Evolutionary conservation across 192 early-diverging fungal genomes (phyloP).

Genomic region (Podochytrium sp.): DNA sequence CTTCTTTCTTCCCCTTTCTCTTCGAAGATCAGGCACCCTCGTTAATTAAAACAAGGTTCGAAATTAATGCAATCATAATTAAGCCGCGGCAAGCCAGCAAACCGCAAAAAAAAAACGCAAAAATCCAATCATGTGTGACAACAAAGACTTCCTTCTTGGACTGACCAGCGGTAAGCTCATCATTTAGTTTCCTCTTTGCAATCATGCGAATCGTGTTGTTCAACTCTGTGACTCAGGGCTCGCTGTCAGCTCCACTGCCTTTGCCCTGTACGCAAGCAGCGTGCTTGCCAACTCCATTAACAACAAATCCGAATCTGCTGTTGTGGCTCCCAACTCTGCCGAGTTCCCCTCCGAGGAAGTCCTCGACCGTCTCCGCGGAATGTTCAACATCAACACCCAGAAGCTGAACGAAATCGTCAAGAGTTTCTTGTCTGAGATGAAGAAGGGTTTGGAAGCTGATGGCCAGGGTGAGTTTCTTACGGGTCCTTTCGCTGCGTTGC

Average conservation of each 20-base stretch:
- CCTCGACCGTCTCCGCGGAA: conserved; percentile 20
- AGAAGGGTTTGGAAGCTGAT: conserved; percentile 40
- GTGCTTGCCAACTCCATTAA: neutral
- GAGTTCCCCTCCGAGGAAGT: conserved; percentile 23
- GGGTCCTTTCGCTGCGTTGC: neutral
- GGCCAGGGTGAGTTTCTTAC: conserved; percentile 30
- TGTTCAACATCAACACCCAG: conserved; percentile 26
- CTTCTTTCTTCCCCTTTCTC: too few species aligned
- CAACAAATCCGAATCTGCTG: conserved; percentile 5
- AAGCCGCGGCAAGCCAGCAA: too few species aligned
- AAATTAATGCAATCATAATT: too few species aligned
- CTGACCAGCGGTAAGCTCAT: conserved; percentile 38
- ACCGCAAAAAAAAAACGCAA: neutral
- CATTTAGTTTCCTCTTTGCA: neutral
- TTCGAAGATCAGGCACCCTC: too few species aligned
- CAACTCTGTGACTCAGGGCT: conserved; percentile 2
- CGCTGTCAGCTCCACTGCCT: conserved; percentile 31
- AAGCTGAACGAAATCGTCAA: conserved; percentile 35
- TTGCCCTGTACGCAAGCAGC: conserved; percentile 19
- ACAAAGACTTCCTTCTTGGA: conserved; percentile 40
- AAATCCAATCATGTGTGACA: neutral
- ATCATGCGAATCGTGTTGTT: too few species aligned
- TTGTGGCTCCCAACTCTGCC: neutral
- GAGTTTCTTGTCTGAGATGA: conserved; percentile 40
- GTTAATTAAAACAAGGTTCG: too few species aligned